Conservation (phyloP, 2,329 filamentous ascomycete species). For the Scedosporium minutisporum region DNA sequence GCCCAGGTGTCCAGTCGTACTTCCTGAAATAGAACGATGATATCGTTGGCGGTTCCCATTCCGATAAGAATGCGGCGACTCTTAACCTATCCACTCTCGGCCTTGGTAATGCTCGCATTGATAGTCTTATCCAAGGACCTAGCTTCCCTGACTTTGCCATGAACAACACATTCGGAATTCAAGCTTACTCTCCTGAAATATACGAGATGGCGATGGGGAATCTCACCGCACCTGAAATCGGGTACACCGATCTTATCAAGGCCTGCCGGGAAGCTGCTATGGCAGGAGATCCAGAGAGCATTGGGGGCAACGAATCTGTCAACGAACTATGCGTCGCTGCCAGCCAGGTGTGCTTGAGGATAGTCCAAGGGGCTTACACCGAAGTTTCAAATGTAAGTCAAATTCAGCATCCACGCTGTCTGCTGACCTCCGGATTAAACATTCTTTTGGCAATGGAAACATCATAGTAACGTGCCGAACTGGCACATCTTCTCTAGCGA, state of each 20-base stretch:
- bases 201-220: conserved; percentile 11
- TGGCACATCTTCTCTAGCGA: background rate
- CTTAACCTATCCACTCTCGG: conserved; percentile 50
- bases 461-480: background rate
- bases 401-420: too few species aligned
- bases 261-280: conserved; percentile 18
- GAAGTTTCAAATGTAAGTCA: conserved; percentile 19
- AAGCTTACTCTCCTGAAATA: conserved; percentile 40
- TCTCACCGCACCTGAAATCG: conserved; percentile 19
- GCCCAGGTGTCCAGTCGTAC: conserved; percentile 49
- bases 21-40: conserved; percentile 53
- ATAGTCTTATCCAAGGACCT: conserved; percentile 50
- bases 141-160: conserved; percentile 47
- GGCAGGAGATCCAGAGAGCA: conserved; percentile 27
- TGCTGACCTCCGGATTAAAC: too few species aligned
- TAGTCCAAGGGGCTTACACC: conserved; percentile 13
- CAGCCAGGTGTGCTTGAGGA: conserved; percentile 15
- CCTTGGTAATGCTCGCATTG: conserved; percentile 63
- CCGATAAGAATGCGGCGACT: conserved; percentile 35
- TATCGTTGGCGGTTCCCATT: conserved; percentile 19
- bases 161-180: conserved; percentile 57
- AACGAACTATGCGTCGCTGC: conserved; percentile 44
- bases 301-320: conserved; percentile 27
- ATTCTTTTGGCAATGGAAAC: background rate
- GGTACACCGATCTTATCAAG: conserved; percentile 15